phyloP scores from a whole-genome alignment of 1,139 yeast species.

The Debaryomyces sp. region DNA sequence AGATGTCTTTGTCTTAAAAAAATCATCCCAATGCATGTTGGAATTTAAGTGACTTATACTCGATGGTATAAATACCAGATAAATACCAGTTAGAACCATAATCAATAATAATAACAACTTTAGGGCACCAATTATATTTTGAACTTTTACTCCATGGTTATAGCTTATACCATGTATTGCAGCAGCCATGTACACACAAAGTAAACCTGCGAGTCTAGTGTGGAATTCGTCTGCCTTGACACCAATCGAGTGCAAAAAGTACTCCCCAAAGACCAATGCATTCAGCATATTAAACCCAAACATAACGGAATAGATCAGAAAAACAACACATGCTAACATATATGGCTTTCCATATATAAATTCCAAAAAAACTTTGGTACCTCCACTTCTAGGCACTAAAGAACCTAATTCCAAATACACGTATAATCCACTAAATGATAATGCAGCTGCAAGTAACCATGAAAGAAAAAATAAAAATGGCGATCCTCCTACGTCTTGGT shows the following conservation, averaged over 20 bases:
- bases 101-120: constrained; percentile 51
- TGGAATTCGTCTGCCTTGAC: constrained; percentile 38
- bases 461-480: constrained; percentile 58
- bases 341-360: constrained; percentile 62
- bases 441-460: constrained; percentile 62
- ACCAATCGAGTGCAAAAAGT: constrained; percentile 54
- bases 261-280: constrained; percentile 72
- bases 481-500: constrained; percentile 68
- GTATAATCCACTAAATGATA: constrained; percentile 67
- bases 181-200: constrained; percentile 45
- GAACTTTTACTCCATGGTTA: constrained; percentile 54
- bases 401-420: constrained; percentile 71
- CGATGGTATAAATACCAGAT: constrained; percentile 48
- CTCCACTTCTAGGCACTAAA: constrained; percentile 72
- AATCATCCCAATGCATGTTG: constrained; percentile 36
- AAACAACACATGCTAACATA: constrained; percentile 60
- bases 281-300: constrained; percentile 70
- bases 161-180: constrained; percentile 57
- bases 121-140: constrained; percentile 58
- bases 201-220: constrained; percentile 47
- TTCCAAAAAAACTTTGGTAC: constrained; percentile 71
- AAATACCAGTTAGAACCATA: constrained; percentile 54
- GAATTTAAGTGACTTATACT: constrained; percentile 44
- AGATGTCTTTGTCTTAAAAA: constrained; percentile 28
- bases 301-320: constrained; percentile 56